Percentiles rank a stretch among this genome's conserved stretches.
phyloP scores from a whole-genome alignment of 495 filamentous ascomycete genomes.

The Neurospora sp. region DNA sequence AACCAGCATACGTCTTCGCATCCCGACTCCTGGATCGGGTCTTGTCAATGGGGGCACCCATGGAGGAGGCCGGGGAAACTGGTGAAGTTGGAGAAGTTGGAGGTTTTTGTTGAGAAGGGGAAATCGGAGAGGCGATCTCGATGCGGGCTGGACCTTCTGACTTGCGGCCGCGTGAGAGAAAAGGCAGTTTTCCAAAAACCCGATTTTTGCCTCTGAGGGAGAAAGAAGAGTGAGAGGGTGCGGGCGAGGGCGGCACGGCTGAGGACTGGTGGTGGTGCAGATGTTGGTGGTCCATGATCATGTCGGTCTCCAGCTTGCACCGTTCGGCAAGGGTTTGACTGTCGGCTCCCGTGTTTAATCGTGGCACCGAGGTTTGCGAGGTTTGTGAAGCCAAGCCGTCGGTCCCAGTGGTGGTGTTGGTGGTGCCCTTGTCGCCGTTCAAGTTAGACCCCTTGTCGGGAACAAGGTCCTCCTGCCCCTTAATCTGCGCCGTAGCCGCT shows the following conservation, averaged over 20 bases:
- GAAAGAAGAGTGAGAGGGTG: constrained; percentile 8
- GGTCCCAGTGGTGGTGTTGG: neutral
- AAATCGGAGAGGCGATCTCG: constrained; percentile 5
- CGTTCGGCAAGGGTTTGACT: constrained; percentile 33
- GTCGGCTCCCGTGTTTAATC: constrained; percentile 29
- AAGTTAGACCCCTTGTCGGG: neutral
- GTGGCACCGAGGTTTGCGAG: constrained; percentile 17
- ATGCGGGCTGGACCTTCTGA: constrained; percentile 11
- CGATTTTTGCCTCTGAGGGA: constrained; percentile 21
- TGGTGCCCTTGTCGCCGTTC: neutral
- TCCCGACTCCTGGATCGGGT: constrained; percentile 20
- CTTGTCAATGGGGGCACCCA: neutral
- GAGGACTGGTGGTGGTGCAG: constrained; percentile 11
- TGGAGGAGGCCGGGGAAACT: constrained; percentile 17
- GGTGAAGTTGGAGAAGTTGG: constrained; percentile 6
- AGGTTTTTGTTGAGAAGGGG: constrained; percentile 4
- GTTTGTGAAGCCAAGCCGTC: neutral
- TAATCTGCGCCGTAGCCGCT: neutral
- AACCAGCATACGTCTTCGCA: neutral
- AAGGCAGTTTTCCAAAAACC: constrained; percentile 30
- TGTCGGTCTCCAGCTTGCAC: constrained; percentile 20
- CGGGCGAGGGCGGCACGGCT: constrained; percentile 9
- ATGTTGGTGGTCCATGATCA: constrained; percentile 35
- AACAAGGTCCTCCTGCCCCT: neutral
- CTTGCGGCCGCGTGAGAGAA: constrained; percentile 25